Conservation (phyloP, 2,329 filamentous ascomycete species). For the Dryadomyces quercivorus region DNA sequence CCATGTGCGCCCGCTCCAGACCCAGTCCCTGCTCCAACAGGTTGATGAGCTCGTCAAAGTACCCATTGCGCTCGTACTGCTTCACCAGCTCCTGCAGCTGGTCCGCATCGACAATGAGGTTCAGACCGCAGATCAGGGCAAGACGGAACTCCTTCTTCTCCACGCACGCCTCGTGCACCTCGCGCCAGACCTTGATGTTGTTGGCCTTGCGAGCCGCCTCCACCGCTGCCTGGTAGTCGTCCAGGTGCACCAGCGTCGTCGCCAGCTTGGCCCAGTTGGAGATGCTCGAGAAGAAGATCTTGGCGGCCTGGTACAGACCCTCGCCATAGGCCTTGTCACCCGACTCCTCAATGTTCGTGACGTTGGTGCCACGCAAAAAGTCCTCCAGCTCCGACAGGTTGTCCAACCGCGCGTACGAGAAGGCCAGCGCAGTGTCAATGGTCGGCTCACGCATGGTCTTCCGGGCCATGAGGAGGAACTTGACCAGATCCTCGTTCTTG, state of each 20-base stretch:
- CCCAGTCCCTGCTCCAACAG: slow-evolving; percentile 91
- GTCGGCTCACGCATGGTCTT: slow-evolving; percentile 91
- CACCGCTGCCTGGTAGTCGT: slow-evolving; percentile 93
- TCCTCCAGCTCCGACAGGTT: slow-evolving; percentile 91
- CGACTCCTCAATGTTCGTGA: slow-evolving; percentile 90
- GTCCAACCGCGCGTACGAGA: slow-evolving; percentile 84
- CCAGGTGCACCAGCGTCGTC: slow-evolving; percentile 91
- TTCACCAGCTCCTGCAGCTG: slow-evolving; percentile 86
- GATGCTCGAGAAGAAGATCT: slow-evolving; percentile 97
- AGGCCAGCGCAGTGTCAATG: slow-evolving; percentile 87
- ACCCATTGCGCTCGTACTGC: slow-evolving; percentile 93
- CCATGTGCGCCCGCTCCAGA: slow-evolving; percentile 87
- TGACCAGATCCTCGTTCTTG: slow-evolving; percentile 96
- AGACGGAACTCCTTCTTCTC: slow-evolving; percentile 98
- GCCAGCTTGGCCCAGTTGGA: slow-evolving; percentile 99
- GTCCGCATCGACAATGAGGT: slow-evolving; percentile 94
- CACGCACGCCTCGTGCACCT: slow-evolving; percentile 93
- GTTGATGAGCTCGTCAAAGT: slow-evolving; percentile 95
- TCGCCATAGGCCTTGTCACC: slow-evolving; percentile 97
- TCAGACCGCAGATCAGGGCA: slow-evolving; percentile 96
- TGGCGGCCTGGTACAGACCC: slow-evolving; percentile 87
- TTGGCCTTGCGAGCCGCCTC: slow-evolving; percentile 98
- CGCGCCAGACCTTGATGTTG: slow-evolving; percentile 98
- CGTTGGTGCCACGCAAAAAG: slow-evolving; percentile 85
- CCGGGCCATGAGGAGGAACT: slow-evolving; percentile 91